These are phyloP conservation scores for Chalciporus piperatus DNA, from an alignment of 768 basidiomycete species.

Conservation along the genomic window DNA sequence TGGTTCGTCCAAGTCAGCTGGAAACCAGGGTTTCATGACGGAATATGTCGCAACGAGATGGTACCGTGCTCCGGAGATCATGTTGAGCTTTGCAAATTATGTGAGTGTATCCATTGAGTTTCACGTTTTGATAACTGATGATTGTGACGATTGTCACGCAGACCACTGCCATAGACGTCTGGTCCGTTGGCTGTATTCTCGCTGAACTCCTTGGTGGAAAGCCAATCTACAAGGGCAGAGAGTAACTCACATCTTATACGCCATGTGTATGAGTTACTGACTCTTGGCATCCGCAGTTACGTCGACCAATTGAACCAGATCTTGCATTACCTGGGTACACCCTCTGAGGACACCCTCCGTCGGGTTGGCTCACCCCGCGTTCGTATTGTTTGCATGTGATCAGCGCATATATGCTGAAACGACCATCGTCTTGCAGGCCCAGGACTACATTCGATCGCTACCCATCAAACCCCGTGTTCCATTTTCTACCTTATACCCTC, in stretches of 20 bases:
- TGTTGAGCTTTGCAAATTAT: slow-evolving; percentile 95
- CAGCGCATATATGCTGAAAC: not conserved
- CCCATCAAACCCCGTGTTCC: slow-evolving; percentile 96
- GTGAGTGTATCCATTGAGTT: slow-evolving; percentile 42
- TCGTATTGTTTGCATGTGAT: slow-evolving; percentile 23
- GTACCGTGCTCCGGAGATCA: slow-evolving; percentile 99
- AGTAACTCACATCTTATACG: slow-evolving; percentile 50
- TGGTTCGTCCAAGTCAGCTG: slow-evolving; percentile 67
- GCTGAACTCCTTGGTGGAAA: slow-evolving; percentile 92
- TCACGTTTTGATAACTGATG: slow-evolving; percentile 12
- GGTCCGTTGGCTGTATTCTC: slow-evolving; percentile 95
- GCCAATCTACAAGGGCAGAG: slow-evolving; percentile 95
- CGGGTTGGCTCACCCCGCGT: slow-evolving; percentile 95
- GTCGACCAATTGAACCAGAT: slow-evolving; percentile 99
- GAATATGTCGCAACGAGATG: slow-evolving; percentile 99
- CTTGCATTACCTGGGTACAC: slow-evolving; percentile 96
- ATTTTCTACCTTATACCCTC: slow-evolving; percentile 88
- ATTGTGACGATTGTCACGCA: slow-evolving; percentile 24
- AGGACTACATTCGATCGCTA: slow-evolving; percentile 96
- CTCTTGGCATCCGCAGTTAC: slow-evolving; percentile 52
- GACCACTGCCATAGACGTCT: slow-evolving; percentile 92
- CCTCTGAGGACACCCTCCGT: slow-evolving; percentile 92
- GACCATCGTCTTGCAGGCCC: slow-evolving; percentile 57
- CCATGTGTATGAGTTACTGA: not conserved
- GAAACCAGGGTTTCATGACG: slow-evolving; percentile 96